Evolutionary conservation across 2,329 filamentous ascomycete species (phyloP), one percentile per base, ranked within the genome.

Genomic region (Macrophomina phaseolina): DNA sequence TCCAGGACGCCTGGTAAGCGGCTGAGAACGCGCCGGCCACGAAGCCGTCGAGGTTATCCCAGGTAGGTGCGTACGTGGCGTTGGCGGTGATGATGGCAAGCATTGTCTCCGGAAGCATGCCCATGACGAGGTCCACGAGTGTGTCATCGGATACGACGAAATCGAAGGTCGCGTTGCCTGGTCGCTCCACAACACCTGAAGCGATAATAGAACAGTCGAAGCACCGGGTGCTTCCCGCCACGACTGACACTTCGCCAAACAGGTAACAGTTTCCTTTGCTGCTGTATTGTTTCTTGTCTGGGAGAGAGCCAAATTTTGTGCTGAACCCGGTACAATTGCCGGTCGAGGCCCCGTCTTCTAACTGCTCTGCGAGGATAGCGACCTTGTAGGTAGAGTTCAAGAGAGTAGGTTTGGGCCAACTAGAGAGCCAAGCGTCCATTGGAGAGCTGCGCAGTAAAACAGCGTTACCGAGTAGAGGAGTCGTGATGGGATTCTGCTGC

Each of bases 61-160:
- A 49, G 3, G 63, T 65, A 6, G 63, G 63, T 4, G 63, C 52
- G 42, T 65, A 65, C 0, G 63, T 65, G 18, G 63, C 63, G 32
- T 65, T 65, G 51, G 40, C 63, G 11, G 63, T 65, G 40, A 65
- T 52, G 40, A 65, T 65, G 1, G 40, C 53, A 12, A 65, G 45
- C 51, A 65, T 56, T 5, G 63, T 65, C 18, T 65, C 63, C 1
- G 63, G 63, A 1, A 65, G 51, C 63, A 65, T 65, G 9, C 63
- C 63, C 40, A 65, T 30, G 11, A 49, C 23, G 40, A 65, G 28
- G 14, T 34, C 28, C 4, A 58, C 5, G 14, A 65, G 63, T 1
- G 51, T 8, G 52, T 65, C 63, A 0, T 16, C 8, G 4, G 42
- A 30, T 2, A 49, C 30, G 23, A 9, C n/a, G 23, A 58, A 65